phyloP scores from a whole-genome alignment of 2,329 filamentous ascomycete genomes.

The Coniella lustricola region DNA sequence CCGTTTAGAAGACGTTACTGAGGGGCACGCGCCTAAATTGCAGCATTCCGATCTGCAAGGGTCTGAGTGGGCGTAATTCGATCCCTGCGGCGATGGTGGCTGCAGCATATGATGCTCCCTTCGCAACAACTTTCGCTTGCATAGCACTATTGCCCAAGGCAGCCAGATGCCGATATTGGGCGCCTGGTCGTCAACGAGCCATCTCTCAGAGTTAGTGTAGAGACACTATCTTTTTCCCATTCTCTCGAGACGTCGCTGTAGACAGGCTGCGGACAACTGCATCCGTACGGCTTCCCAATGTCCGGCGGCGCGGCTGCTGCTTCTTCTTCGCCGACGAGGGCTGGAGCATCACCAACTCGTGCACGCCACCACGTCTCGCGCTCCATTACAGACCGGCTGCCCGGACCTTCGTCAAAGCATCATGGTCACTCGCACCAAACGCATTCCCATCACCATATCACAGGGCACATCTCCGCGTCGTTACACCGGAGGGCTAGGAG shows the following conservation, averaged over 20 bases:
- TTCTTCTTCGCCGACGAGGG: conserved; percentile 5
- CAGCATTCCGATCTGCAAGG: conserved; percentile 1
- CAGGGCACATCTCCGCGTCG: conserved; percentile 25
- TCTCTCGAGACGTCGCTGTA: background rate
- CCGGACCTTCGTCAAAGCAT: conserved; percentile 30
- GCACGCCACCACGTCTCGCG: conserved; percentile 47
- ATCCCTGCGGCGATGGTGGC: background rate
- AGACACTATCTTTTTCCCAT: background rate
- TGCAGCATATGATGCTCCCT: background rate
- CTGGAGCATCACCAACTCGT: conserved; percentile 28
- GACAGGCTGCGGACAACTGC: background rate
- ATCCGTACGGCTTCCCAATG: background rate
- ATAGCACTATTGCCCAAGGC: background rate
- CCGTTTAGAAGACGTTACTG: background rate
- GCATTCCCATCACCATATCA: conserved; percentile 19
- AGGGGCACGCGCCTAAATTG: background rate
- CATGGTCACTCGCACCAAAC: conserved; percentile 27
- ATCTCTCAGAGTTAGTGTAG: background rate
- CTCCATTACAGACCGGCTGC: conserved; percentile 48
- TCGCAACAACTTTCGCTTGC: background rate
- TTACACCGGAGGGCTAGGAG: conserved; percentile 28
- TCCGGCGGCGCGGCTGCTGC: conserved; percentile 7
- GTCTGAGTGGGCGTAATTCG: background rate
- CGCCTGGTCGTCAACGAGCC: background rate
- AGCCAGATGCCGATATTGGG: background rate